phyloP scores from a whole-genome alignment of 352 stramenopile species.

The Pythium phragmiticola region DNA sequence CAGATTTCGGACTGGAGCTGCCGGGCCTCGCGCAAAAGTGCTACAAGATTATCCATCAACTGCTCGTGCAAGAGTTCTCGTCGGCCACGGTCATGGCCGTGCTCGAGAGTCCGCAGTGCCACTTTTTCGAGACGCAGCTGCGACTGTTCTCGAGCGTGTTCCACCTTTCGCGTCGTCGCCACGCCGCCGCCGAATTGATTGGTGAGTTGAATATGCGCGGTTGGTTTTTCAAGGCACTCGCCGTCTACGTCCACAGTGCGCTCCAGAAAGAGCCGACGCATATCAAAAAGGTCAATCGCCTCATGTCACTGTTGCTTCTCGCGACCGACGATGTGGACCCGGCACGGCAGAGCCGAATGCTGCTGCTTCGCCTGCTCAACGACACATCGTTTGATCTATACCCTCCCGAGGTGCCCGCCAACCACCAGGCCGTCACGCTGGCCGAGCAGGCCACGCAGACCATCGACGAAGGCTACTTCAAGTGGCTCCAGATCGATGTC shows the following conservation, averaged over 20 bases:
- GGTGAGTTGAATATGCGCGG: conserved; percentile 71
- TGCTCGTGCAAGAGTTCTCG: conserved; percentile 72
- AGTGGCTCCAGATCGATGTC: conserved; percentile 80
- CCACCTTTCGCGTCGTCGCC: conserved; percentile 22
- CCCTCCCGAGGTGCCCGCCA: conserved; percentile 55
- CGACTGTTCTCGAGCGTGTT: conserved; percentile 41
- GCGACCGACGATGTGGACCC: conserved; percentile 35
- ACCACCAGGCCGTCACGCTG: conserved; percentile 68
- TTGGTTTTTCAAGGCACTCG: conserved; percentile 82
- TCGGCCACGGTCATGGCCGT: conserved; percentile 45
- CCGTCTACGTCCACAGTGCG: conserved; percentile 73
- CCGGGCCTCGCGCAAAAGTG: conserved; percentile 63
- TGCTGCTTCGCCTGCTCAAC: conserved; percentile 66
- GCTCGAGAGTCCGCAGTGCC: conserved; percentile 59
- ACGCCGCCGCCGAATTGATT: conserved; percentile 8
- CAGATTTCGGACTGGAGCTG: conserved; percentile 64
- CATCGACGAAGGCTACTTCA: conserved; percentile 70
- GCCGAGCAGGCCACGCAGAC: conserved; percentile 60
- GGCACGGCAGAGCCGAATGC: conserved; percentile 54
- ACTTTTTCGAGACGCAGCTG: conserved; percentile 70
- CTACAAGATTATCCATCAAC: conserved; percentile 62
- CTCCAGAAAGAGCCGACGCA: conserved; percentile 67
- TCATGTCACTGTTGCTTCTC: conserved; percentile 55
- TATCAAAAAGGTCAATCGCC: conserved; percentile 65
- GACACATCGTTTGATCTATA: conserved; percentile 65